These are phyloP conservation scores for Perkinsus chesapeaki DNA, from an alignment of 169 alveolate genomes.

Conservation along the genomic window DNA sequence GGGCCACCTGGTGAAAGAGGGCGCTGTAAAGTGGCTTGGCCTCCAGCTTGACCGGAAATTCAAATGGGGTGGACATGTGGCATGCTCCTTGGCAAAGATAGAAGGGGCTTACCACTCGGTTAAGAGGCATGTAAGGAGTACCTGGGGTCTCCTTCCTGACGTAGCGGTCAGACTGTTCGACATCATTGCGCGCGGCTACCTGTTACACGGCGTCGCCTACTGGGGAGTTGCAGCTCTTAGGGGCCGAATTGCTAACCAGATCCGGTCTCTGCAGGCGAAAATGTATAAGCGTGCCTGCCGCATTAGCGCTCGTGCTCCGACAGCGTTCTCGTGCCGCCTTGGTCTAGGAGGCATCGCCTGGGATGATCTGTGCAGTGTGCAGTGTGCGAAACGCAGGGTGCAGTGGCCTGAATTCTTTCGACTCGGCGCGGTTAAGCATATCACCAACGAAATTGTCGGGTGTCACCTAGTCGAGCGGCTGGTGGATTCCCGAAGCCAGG, in stretches of 20 bases:
- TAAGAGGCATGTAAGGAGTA: not conserved
- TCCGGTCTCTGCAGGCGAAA: not conserved
- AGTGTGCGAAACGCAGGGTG: not conserved
- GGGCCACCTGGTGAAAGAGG: not conserved
- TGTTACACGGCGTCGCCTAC: not conserved
- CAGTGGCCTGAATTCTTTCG: not conserved
- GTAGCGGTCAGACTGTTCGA: not conserved
- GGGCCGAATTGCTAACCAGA: not conserved
- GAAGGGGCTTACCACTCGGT: not conserved
- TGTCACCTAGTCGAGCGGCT: not conserved
- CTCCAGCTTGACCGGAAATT: not conserved
- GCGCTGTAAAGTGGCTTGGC: not conserved
- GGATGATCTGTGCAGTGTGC: not conserved
- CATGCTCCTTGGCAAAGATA: not conserved
- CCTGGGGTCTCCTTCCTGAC: not conserved
- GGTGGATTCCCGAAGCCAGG: not conserved
- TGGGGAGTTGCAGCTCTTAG: not conserved
- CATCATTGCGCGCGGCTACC: not conserved
- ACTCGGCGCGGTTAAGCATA: not conserved
- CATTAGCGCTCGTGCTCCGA: not conserved
- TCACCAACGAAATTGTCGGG: not conserved
- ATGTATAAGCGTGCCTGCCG: not conserved
- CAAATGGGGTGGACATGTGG: not conserved
- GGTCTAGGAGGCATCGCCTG: not conserved
- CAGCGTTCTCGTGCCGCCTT: not conserved